Evolutionary conservation across 208 protist species (phyloP), one percentile per base, ranked within the genome.

Genomic region (Acanthamoeba divionensis): DNA sequence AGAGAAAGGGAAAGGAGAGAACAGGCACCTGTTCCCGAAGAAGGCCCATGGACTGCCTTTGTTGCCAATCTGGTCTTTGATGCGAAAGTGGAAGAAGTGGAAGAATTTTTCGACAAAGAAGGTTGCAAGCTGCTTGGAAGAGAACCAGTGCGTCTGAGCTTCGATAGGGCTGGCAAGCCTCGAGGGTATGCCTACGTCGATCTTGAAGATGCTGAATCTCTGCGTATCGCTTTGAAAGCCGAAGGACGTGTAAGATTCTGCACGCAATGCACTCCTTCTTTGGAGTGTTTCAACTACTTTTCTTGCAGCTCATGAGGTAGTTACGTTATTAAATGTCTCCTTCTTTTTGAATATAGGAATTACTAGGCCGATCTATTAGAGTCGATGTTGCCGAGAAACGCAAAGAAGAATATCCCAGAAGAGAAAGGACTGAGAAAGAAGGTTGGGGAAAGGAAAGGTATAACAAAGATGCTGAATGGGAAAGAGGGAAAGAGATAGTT

Each of bases 171-270:
- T 29, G 77, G 52, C 21, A 50, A 57, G 13, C 48, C 77, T 38
- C 48, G 55, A 21, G 77, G 77, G 13, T 55, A 69, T 36, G 77
- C 54, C 52, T 87, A 87, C 54, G 77, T 87, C 26, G 77, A 87
- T 44, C 67, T 87, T 38, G 77, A 87, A 48, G 77, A 87, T 87
- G 77, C 77, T 12, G 77, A 87, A 8, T 87, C 77, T 2, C 77
- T 87, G 24, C 48, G 55, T 8, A 87, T 38, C 8, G 77, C 77
- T 3, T 8, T 87, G n/a, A 21, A 31, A 33, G 33, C 54, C 13
- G 77, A 87, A n/a, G 77, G 55, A 8, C 26, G n/a, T 18, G 52
- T 60, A 24, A 24, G 18, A 60, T 24, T 24, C 52, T 60, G 52
- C 52, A 24, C 52, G n/a, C 18, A 60, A 24, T 24, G 18, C n/a